Evolutionary conservation across 2,329 filamentous ascomycete genomes (phyloP).

Genomic region (Aspergillus ustus): DNA sequence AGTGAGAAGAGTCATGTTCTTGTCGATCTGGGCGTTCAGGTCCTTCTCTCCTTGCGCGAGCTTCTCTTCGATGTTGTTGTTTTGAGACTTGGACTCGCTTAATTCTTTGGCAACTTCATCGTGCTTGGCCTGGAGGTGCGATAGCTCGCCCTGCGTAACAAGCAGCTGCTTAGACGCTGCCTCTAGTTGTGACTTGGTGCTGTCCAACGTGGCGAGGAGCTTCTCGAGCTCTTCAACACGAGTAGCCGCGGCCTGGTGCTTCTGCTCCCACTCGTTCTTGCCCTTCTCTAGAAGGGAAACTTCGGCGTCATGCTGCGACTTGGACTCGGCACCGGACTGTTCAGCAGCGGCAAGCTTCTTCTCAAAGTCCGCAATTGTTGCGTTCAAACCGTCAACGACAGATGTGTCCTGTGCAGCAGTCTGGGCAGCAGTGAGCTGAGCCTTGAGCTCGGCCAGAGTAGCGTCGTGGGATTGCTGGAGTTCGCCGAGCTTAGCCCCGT

Average conservation of each 20-base stretch:
- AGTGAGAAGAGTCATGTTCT: slow-evolving; percentile 46
- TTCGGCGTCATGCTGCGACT: slow-evolving; percentile 52
- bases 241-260: slow-evolving; percentile 38
- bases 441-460: slow-evolving; percentile 37
- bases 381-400: slow-evolving; percentile 43
- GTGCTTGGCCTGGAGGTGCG: slow-evolving; percentile 36
- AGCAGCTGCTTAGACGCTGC: slow-evolving; percentile 60
- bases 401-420: slow-evolving; percentile 44
- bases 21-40: slow-evolving; percentile 45
- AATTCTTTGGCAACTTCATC: slow-evolving; percentile 37
- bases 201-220: slow-evolving; percentile 80
- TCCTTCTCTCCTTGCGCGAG: slow-evolving; percentile 41
- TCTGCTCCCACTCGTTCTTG: slow-evolving; percentile 51
- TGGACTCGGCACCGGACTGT: slow-evolving; percentile 42
- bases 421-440: slow-evolving; percentile 42
- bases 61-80: slow-evolving; percentile 39
- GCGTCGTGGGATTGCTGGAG: slow-evolving; percentile 42
- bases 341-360: slow-evolving; percentile 65
- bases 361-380: slow-evolving; percentile 59
- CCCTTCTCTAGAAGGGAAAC: slow-evolving; percentile 50
- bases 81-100: slow-evolving; percentile 35
- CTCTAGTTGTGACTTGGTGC: slow-evolving; percentile 68
- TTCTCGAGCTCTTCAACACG: slow-evolving; percentile 83
- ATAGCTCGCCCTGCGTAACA: slow-evolving; percentile 39
- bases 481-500: slow-evolving; percentile 41